These are phyloP conservation scores for Phanerochaete sordida DNA, from an alignment of 768 basidiomycete genomes.

Conservation along the genomic window DNA sequence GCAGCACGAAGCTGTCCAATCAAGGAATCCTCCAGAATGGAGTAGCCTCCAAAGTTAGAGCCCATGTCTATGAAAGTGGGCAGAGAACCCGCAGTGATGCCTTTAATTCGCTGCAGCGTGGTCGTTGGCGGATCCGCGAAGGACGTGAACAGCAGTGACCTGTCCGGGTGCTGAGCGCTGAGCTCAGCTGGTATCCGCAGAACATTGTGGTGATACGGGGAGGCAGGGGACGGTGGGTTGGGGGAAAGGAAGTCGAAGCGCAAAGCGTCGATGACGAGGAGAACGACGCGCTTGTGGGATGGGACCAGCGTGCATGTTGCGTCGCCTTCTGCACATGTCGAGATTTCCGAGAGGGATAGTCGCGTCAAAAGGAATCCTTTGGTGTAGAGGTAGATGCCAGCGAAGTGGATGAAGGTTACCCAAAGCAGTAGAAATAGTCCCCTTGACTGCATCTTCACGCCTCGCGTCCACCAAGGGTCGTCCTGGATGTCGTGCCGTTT, in stretches of 20 bases:
- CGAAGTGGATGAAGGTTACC: constrained; percentile 64
- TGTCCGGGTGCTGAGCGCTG: constrained; percentile 54
- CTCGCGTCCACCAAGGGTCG: background rate
- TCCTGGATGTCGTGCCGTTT: background rate
- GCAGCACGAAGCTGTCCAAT: constrained; percentile 64
- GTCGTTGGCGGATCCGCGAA: constrained; percentile 94
- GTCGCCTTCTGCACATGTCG: constrained; percentile 34
- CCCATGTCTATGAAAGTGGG: constrained; percentile 97
- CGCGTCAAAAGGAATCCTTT: constrained; percentile 85
- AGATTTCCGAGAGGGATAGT: constrained; percentile 61
- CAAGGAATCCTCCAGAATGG: constrained; percentile 85
- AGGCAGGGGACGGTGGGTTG: constrained; percentile 55
- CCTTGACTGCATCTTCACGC: constrained; percentile 4
- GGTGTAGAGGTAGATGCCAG: constrained; percentile 87
- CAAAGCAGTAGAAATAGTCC: constrained; percentile 38
- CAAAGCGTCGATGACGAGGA: constrained; percentile 89
- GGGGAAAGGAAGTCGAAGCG: constrained; percentile 92
- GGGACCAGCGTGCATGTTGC: constrained; percentile 44
- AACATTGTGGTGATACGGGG: constrained; percentile 77
- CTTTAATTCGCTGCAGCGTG: constrained; percentile 94
- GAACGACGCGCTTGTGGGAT: constrained; percentile 75
- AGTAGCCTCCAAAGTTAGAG: constrained; percentile 84
- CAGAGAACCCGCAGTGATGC: constrained; percentile 88
- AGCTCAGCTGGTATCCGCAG: constrained; percentile 77
- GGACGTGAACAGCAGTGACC: constrained; percentile 85